Conservation (phyloP, 176 grass and related monocot species). For the Melocanna baccifera region DNA sequence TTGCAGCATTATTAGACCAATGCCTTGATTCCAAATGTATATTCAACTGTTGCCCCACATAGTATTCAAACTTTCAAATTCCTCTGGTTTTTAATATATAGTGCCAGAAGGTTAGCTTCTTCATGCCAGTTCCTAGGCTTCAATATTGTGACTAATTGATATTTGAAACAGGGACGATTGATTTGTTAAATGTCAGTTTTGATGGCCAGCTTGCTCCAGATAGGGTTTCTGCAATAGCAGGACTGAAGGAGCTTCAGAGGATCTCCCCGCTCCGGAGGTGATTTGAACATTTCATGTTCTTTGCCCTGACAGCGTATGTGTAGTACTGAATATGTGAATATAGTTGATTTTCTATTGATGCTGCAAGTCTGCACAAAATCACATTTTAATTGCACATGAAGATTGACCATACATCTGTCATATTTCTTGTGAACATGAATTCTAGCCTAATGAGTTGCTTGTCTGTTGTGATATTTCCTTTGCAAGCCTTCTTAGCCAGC, state of each 20-base stretch:
- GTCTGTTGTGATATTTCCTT: background rate
- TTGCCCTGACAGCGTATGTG: background rate
- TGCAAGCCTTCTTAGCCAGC: background rate
- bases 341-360: conserved; percentile 17
- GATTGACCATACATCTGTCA: background rate
- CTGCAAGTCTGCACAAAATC: background rate
- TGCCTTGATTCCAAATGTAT: conserved; percentile 77
- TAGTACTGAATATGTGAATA: background rate
- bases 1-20: conserved; percentile 78
- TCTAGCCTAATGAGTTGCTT: conserved; percentile 10
- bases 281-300: conserved; percentile 27
- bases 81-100: conserved; percentile 4
- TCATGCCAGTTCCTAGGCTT: background rate
- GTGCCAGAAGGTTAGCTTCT: conserved; percentile 1
- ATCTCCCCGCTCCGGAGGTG: conserved; percentile 75
- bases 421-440: conserved; percentile 5
- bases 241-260: conserved; percentile 71
- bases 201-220: conserved; percentile 81
- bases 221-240: conserved; percentile 72
- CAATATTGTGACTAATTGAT: conserved; percentile 1
- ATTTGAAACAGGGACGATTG: conserved; percentile 64
- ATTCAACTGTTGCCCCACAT: conserved; percentile 24
- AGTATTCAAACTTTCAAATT: background rate
- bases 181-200: conserved; percentile 99
- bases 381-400: background rate